Evolutionary conservation across 495 filamentous ascomycete species (phyloP).

Genomic region (Poronia punctata): DNA sequence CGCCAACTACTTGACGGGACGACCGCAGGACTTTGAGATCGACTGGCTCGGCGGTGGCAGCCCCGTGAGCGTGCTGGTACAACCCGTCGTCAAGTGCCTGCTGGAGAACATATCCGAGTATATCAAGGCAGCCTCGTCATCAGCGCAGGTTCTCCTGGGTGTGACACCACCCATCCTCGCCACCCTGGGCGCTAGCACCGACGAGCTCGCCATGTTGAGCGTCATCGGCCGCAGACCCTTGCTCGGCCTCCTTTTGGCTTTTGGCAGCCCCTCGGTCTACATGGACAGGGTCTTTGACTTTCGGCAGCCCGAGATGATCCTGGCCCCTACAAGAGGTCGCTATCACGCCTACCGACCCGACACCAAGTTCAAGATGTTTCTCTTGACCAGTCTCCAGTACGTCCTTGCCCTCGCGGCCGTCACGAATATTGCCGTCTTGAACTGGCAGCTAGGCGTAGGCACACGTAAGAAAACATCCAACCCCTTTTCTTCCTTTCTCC

Average conservation of each 20-base stretch:
- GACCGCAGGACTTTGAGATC: conserved; percentile 1
- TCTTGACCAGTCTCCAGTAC: conserved; percentile 9
- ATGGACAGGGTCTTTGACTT: conserved; percentile 6
- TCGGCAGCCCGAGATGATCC: conserved; percentile 4
- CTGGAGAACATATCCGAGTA: conserved; percentile 17
- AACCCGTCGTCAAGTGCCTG: conserved; percentile 21
- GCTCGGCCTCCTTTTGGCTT: conserved; percentile 7
- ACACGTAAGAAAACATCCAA: background rate
- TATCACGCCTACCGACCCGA: background rate
- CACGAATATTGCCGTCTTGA: conserved; percentile 16
- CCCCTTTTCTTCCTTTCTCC: background rate
- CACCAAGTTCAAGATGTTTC: background rate
- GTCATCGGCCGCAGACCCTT: conserved; percentile 13
- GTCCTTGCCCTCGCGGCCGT: conserved; percentile 14
- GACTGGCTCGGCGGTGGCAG: conserved; percentile 11
- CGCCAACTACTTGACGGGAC: conserved; percentile 14
- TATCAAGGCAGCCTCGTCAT: conserved; percentile 21
- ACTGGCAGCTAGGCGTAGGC: conserved; percentile 17
- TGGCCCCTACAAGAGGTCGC: background rate
- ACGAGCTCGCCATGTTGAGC: conserved; percentile 11
- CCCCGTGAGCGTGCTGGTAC: background rate
- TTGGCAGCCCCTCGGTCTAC: conserved; percentile 7
- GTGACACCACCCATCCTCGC: conserved; percentile 22
- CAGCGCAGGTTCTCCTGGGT: conserved; percentile 23
- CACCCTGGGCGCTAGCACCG: conserved; percentile 11